Base-by-base conservation (phyloP, 176 grass and related monocot species). In the Secale cereale region DNA sequence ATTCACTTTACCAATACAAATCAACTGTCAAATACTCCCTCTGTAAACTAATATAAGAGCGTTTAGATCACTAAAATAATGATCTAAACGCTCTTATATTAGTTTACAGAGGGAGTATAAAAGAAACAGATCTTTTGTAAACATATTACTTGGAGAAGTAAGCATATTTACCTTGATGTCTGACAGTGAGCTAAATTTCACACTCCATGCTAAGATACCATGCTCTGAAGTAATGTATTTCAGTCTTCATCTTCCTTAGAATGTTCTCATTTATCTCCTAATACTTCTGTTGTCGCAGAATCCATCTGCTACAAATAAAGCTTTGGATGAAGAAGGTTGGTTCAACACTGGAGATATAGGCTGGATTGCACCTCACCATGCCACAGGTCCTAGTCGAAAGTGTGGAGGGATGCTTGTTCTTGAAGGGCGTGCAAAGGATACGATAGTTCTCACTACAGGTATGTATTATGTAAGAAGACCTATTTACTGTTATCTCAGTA, bases 381-480 rank as follows among this genome's bases (percentile, higher is more conserved):
- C 69, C 6, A 83, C 80, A 27, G 97, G 97, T 10, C 82, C 86
- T 4, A 98, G 93, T 83, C 83, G 88, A 48, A 73, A 88, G 15
- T 95, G 96, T 87, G 91, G 93, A 85, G 96, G 96, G 76, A 90
- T 95, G 93, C 56, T 95, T 92, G 93, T 98, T 87, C 83, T 98
- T 87, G 96, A 98, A 89, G 96, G 96, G 43, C 96, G 96, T 76
- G 91, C 86, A 26, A 98, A 98, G 86, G 97, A 98, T 82, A 98
- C 97, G 22, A 95, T 98, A 87, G 97, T 98, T 76, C 97, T 98
- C 48, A 92, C 87, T 74, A 98, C 97, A 94, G 93, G 95, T 97
- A 74, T 76, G 39, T 29, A 20, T 85, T 57, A 19, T 72, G 25
- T 26, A 36, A 25, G 25, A 36, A 25, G 25, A 78, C 77, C 3